Evolutionary conservation across 2,329 filamentous ascomycete genomes (phyloP), one percentile per base, ranked within the genome.

Genomic region (Pleoardoris graminearum): DNA sequence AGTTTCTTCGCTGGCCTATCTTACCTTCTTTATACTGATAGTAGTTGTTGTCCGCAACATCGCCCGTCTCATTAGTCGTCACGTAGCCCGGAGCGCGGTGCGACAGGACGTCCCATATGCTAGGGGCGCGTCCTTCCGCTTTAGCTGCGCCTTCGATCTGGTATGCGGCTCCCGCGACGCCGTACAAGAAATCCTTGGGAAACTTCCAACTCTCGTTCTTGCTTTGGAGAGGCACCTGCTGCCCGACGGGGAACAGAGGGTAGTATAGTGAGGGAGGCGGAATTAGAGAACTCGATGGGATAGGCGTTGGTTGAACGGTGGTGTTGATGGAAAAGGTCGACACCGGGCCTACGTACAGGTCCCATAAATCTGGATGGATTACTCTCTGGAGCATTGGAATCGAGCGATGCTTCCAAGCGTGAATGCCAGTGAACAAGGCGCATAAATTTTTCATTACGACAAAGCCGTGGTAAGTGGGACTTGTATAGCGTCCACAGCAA

Each of bases 41-140:
- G 54, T 81, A 81, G 46, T 80, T 75, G 48, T 79, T 75, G 50
- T 79, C 75, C 0, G 76, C 76, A 17, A 84, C 67, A 57, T 83
- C 81, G 2, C 79, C 80, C 6, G 60, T 75, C 0, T 66, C 61
- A 56, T 62, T 75, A 35, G 62, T 63, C 11, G 65, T 58, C 8
- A 63, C 51, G 57, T 72, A 49, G 54, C 57, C 42, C 33, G 63
- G 4, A 51, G 69, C 45, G 54, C 62, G 19, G 76, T 72, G 60
- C 21, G 67, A 58, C 2, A 76, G 47, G 4, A 71, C 74, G 43
- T 78, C 76, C 55, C 75, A 67, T 2, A 77, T 61, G 4, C 68
- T 71, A 2, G 74, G 74, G 4, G 63, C 67, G 19, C 73, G 66
- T 10, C 76, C 76, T 58, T 77, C 76, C 1, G 72, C 62, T 3